Conservation (phyloP, 495 filamentous ascomycete genomes). For the Zalerion maritima region DNA sequence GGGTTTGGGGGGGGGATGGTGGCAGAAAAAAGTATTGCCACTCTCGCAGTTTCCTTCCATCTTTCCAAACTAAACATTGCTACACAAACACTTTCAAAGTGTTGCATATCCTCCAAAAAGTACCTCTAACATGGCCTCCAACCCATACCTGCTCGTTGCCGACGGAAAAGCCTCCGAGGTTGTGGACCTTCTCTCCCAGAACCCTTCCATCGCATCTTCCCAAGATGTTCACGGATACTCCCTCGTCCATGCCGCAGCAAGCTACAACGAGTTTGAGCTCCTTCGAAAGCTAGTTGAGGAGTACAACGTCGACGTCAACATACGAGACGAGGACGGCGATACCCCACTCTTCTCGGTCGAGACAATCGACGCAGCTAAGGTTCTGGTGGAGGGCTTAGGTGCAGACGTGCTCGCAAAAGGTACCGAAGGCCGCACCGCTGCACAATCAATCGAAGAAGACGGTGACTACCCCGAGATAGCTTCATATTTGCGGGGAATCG, state of each 20-base stretch:
- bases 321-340: slow-evolving; percentile 79
- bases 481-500: slow-evolving; percentile 45
- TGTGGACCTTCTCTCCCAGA: slow-evolving; percentile 47
- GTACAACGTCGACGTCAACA: slow-evolving; percentile 61
- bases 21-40: no score
- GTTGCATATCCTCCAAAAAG: no score
- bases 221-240: slow-evolving; percentile 84
- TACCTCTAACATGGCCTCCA: slow-evolving; percentile 38
- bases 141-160: slow-evolving; percentile 65
- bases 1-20: no score
- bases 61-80: no score
- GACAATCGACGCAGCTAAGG: slow-evolving; percentile 55
- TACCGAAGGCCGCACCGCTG: slow-evolving; percentile 51
- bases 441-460: slow-evolving; percentile 56
- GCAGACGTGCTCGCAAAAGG: slow-evolving; percentile 48
- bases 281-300: slow-evolving; percentile 63
- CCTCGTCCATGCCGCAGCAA: slow-evolving; percentile 78
- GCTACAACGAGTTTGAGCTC: slow-evolving; percentile 74
- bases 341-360: slow-evolving; percentile 83
- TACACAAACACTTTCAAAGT: no score
- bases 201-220: slow-evolving; percentile 48
- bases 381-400: slow-evolving; percentile 67
- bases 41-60: no score
- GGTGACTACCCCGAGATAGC: slow-evolving; percentile 54
- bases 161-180: slow-evolving; percentile 50